Base-by-base conservation (phyloP, 345 rosid species). In the Eucalyptus viminalis region DNA sequence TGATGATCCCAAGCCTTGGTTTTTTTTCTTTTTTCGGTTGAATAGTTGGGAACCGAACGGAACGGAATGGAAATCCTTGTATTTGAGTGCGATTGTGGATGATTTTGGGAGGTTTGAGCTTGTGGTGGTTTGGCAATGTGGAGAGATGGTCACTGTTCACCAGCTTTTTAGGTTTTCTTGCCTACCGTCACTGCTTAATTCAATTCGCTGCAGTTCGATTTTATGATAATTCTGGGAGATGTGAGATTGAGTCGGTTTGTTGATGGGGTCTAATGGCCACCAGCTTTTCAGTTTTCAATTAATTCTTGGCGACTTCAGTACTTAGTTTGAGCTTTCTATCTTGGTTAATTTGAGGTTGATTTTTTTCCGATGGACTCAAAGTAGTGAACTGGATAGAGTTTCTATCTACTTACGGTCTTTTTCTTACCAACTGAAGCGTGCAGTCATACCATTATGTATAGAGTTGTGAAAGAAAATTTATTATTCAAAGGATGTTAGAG, bases 101-200 rank as follows among this genome's bases (percentile, higher is more conserved):
- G 65, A 58, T 58, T 58, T 25, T 24, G 65, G n/a, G 13, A 58
- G 6, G n/a, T 24, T 58, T 53, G 4, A 53, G 9, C 56, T 19
- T 53, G 4, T 53, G 56, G 56, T 8, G 8, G 56, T 3, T 19
- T 58, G n/a, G 65, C 5, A 22, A 10, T 5, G 29, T 5, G 65
- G 29, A 11, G 29, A 58, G 65, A 58, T 5, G 12, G 65, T 11
- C 65, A 11, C 14, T 25, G 65, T n/a, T 24, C 17, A 27, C 21
- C 1, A 14, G 76, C 65, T 58, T 11, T 58, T 58, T 2, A 58
- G 65, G 7, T 58, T 58, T 13, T 49, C 50, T 13, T 11, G 3
- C 4, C 6, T 5, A n/a, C 2, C 2, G 16, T 16, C 2, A 0
- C 0, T 65, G 21, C 76, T 65, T n/a, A n/a, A 65, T n/a, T 65